Conservation (phyloP, 2,329 filamentous ascomycete species). For the Hypoxylon sp. region DNA sequence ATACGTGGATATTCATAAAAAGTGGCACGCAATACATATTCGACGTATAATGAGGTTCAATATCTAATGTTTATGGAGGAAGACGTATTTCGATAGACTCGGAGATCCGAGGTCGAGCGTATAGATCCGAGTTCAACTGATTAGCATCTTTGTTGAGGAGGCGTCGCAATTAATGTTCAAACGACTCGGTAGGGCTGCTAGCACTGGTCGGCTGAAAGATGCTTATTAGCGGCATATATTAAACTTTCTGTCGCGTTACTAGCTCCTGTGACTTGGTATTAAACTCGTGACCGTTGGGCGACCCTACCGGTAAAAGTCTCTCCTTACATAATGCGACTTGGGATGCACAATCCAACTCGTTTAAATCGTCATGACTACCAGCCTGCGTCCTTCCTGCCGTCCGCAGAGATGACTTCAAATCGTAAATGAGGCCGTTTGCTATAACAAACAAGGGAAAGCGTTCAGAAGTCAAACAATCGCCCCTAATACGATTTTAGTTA, state of each 20-base stretch:
- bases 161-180: neutral
- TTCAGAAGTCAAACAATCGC: constrained; percentile 14
- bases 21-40: constrained; percentile 27
- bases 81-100: constrained; percentile 1
- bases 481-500: constrained; percentile 34
- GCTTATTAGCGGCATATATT: constrained; percentile 31
- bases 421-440: neutral
- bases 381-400: neutral
- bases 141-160: constrained; percentile 32
- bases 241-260: constrained; percentile 27
- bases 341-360: constrained; percentile 1
- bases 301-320: constrained; percentile 9
- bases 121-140: constrained; percentile 22
- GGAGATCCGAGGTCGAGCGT: constrained; percentile 34
- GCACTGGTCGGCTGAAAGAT: constrained; percentile 22
- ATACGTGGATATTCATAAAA: constrained; percentile 1
- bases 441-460: constrained; percentile 11
- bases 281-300: constrained; percentile 21
- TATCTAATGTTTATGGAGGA: neutral
- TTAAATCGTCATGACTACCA: neutral
- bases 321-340: constrained; percentile 9
- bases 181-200: constrained; percentile 22
- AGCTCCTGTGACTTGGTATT: constrained; percentile 27
- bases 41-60: neutral
- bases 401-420: neutral